These are phyloP conservation scores for Colletotrichum tropicale DNA, from an alignment of 2,329 filamentous ascomycete species.

Conservation along the genomic window DNA sequence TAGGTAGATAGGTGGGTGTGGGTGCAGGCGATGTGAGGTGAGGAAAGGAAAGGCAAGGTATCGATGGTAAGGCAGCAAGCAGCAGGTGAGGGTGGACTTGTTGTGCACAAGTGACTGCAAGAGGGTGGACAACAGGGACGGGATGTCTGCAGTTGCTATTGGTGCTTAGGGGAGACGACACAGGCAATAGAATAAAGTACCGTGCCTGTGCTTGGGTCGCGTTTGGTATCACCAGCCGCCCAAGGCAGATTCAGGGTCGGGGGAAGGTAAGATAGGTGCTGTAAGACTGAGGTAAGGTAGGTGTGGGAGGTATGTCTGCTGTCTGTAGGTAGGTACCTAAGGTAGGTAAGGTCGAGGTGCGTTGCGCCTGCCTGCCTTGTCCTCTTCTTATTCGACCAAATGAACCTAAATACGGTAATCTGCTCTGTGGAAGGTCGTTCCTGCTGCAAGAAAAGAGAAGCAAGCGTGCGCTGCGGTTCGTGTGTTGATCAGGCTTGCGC, in stretches of 20 bases:
- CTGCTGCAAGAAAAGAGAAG: neutral
- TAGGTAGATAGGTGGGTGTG: neutral
- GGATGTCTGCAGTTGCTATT: conserved; percentile 12
- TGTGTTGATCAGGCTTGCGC: neutral
- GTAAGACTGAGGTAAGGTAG: neutral
- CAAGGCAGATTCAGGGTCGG: neutral
- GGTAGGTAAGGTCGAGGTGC: neutral
- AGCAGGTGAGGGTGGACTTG: neutral
- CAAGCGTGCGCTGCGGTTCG: neutral
- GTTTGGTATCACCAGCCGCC: neutral
- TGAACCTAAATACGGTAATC: neutral
- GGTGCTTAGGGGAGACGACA: neutral
- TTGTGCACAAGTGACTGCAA: neutral
- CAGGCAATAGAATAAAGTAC: neutral
- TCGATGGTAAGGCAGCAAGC: neutral
- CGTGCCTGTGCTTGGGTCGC: neutral
- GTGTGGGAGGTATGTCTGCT: neutral
- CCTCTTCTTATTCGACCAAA: neutral
- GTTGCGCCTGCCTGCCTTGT: neutral
- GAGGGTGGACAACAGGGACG: neutral
- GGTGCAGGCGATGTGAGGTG: neutral
- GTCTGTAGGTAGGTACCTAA: neutral
- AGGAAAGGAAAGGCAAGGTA: neutral
- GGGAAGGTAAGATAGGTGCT: neutral
- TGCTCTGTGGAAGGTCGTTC: neutral